Percentiles rank a stretch among this genome's conserved stretches.
phyloP scores from a whole-genome alignment of 2,329 filamentous ascomycete species.

The Davidsoniella eucalypti region DNA sequence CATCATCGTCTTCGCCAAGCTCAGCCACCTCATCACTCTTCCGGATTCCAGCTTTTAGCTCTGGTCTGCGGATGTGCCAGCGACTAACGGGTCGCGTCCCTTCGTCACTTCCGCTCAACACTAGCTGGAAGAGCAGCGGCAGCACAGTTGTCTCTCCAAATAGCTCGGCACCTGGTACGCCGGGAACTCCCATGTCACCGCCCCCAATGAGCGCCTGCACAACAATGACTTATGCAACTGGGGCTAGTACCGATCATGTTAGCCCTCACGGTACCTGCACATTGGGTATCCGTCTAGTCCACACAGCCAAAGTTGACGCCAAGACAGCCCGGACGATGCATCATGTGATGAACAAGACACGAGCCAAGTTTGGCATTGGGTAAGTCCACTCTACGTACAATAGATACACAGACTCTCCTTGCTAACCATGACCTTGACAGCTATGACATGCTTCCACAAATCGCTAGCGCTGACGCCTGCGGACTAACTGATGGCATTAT shows the following conservation, averaged over 20 bases:
- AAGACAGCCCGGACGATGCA: conserved; percentile 32
- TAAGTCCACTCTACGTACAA: conserved; percentile 7
- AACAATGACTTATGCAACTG: conserved; percentile 25
- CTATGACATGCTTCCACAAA: conserved; percentile 27
- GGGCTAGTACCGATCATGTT: conserved; percentile 16
- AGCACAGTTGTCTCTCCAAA: conserved; percentile 13
- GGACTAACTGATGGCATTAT: conserved; percentile 36
- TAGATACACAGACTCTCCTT: not conserved
- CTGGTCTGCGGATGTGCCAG: conserved; percentile 18
- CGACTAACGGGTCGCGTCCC: conserved; percentile 15
- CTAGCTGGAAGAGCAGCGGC: conserved; percentile 2
- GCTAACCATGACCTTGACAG: conserved; percentile 16
- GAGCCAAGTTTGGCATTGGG: conserved; percentile 24
- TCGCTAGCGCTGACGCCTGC: conserved; percentile 26
- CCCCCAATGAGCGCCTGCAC: conserved; percentile 34
- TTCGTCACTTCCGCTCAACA: not conserved
- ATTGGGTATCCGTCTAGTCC: conserved; percentile 34
- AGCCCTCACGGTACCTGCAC: conserved; percentile 21
- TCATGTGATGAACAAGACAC: conserved; percentile 34
- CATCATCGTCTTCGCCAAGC: conserved; percentile 1
- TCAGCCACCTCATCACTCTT: conserved; percentile 18
- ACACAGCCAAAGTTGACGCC: conserved; percentile 28
- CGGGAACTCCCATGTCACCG: conserved; percentile 24
- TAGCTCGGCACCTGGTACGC: conserved; percentile 18
- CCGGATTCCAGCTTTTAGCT: conserved; percentile 19